phyloP scores from a whole-genome alignment of 495 filamentous ascomycete species.

The Talaromyces borbonicus region DNA sequence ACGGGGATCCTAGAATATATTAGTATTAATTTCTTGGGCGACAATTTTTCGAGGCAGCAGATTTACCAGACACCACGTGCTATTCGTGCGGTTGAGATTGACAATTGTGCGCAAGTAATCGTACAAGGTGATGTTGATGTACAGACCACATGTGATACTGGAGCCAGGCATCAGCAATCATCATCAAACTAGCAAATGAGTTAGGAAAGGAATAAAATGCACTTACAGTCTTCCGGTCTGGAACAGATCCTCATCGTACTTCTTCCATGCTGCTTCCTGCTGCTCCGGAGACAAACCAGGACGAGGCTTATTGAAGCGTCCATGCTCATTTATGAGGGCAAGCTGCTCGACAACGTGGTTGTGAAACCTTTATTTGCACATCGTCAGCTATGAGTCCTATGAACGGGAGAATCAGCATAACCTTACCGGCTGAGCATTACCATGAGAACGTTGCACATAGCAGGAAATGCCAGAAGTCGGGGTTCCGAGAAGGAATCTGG shows the following conservation, averaged over 20 bases:
- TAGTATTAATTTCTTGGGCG: background rate
- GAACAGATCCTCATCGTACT: conserved; percentile 77
- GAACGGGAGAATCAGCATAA: background rate
- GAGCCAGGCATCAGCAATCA: conserved; percentile 8
- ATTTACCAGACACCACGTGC: conserved; percentile 66
- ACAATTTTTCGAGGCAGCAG: background rate
- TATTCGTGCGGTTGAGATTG: conserved; percentile 67
- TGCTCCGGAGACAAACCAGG: conserved; percentile 36
- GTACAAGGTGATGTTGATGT: conserved; percentile 73
- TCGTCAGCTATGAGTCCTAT: background rate
- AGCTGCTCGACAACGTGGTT: conserved; percentile 68
- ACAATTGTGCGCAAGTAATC: conserved; percentile 82
- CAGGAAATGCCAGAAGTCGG: conserved; percentile 45
- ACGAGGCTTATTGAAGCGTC: conserved; percentile 54
- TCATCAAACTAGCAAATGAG: too few species aligned
- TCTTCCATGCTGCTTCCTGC: conserved; percentile 50
- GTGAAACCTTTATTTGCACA: conserved; percentile 47
- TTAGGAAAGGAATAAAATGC: background rate
- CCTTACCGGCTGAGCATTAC: conserved; percentile 42
- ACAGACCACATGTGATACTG: conserved; percentile 65
- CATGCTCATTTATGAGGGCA: conserved; percentile 59
- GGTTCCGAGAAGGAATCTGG: conserved; percentile 48
- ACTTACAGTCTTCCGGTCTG: conserved; percentile 60
- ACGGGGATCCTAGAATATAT: conserved; percentile 26
- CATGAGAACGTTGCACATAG: conserved; percentile 45